These are phyloP conservation scores for Pseudogymnoascus destructans DNA, from an alignment of 2,329 filamentous ascomycete genomes.

Conservation along the genomic window DNA sequence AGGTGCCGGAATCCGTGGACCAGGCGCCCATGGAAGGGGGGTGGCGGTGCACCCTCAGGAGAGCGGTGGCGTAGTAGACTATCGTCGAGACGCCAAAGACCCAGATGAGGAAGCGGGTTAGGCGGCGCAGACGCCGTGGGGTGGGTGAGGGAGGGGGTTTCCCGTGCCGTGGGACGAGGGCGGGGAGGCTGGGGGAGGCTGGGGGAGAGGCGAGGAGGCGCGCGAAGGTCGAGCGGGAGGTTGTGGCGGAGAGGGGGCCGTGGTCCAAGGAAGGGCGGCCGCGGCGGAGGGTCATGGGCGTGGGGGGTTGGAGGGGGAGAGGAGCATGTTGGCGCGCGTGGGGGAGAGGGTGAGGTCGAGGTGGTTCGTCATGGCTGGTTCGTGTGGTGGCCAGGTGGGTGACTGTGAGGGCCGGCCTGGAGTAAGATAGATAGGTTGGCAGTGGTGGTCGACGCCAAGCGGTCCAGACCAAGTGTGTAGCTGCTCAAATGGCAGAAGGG, in stretches of 20 bases:
- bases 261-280: slow-evolving; percentile 40
- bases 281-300: slow-evolving; percentile 44
- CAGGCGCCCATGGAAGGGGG: slow-evolving; percentile 28
- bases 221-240: slow-evolving; percentile 51
- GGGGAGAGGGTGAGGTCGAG: slow-evolving; percentile 27
- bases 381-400: not conserved
- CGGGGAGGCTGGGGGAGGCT: slow-evolving; percentile 57
- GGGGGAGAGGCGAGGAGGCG: slow-evolving; percentile 57
- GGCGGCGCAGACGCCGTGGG: slow-evolving; percentile 15
- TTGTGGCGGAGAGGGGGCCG: slow-evolving; percentile 44
- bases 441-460: not conserved
- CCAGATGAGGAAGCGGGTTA: slow-evolving; percentile 33
- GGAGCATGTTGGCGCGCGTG: slow-evolving; percentile 27
- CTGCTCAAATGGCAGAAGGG: not conserved
- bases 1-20: slow-evolving; percentile 30
- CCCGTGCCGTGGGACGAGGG: slow-evolving; percentile 50
- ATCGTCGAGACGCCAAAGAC: slow-evolving; percentile 37
- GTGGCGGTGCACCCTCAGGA: slow-evolving; percentile 25
- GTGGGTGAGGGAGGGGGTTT: slow-evolving; percentile 42
- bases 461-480: not conserved
- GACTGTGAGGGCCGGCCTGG: too few relatives aligned
- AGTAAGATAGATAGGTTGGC: too few relatives aligned
- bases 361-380: slow-evolving; percentile 20
- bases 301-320: slow-evolving; percentile 29
- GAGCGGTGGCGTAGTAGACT: slow-evolving; percentile 35